Evolutionary conservation across 768 basidiomycete species (phyloP), one percentile per base, ranked within the genome.

Genomic region (Lentinula edodes): DNA sequence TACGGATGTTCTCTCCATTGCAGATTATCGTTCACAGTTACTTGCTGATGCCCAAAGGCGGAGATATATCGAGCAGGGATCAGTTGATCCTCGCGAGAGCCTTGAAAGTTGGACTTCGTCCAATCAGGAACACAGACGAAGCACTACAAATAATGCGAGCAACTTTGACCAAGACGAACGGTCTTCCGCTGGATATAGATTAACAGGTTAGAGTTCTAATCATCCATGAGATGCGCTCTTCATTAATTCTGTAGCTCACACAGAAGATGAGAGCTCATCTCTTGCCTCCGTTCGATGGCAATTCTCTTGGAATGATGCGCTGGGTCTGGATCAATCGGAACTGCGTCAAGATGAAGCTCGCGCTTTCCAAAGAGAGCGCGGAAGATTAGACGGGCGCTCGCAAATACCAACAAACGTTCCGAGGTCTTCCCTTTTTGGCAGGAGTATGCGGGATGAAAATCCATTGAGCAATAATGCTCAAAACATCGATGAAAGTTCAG

Each of bases 221-320:
- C 28, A 12, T 1, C 23, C 20, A 9, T 48, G 9, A 9, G 46
- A 5, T 28, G 28, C 28, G 28, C 28, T 28, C 3, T 3, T 48
- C n/a, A 23, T 48, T 23, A n/a, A 48, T 23, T 8, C 6, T 23
- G 20, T 9, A 23, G 46, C 46, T 48, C 4, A 48, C n/a, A 20
- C 58, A 18, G 59, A 60, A 13, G 13, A 6, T 39, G 45, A 46
- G 9, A n/a, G 59, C 10, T 42, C n/a, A n/a, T 50, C 46, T 12
- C 34, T 48, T 35, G 13, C 36, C n/a, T 28, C 57, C 28, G 46
- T 59, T 3, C 58, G 58, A 1, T 60, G 59, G 59, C 59, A 60
- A 39, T 52, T 60, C 28, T 52, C 50, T 32, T 60, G 59, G 59
- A 60, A 52, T 43, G 59, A 60, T 35, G 59, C 59, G 32, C 34